Base-by-base conservation (phyloP, 108 stramenopile species). In the Skeletonema marinoi region DNA sequence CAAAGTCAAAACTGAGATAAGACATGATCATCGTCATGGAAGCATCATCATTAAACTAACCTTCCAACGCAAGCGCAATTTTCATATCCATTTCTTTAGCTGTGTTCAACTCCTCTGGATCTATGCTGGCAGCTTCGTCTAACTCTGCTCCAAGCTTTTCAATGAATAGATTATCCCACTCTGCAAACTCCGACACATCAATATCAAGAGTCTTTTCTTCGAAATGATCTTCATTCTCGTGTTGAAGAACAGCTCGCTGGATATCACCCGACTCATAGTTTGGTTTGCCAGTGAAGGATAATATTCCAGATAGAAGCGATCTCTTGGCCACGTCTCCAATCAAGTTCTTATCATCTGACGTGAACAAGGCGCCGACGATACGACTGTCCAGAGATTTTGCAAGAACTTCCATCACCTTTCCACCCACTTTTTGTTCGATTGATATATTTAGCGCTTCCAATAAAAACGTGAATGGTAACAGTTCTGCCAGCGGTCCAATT, bases 261-360 rank as follows among this genome's bases (percentile, higher is more conserved):
- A 81, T 81, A 60, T 81, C 80, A 32, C 80, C 80, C 5, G 70
- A 60, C 39, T 74, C 82, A 64, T 83, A 83, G 33, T 72, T 73
- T 30, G 38, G 21, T 39, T 81, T 81, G 36, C 80, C 80, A 38
- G 80, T 81, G 29, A 77, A 81, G 39, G 77, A 61, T 35, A 81
- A 78, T 17, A 81, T 62, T 19, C 77, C 80, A 32, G 71, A 50
- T 44, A 80, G 70, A 3, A 75, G 58, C 13, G 78, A 64, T 39
- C 78, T 68, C 30, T 81, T 81, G 25, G 74, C 72, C 25, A 76
- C 76, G 68, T 81, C 80, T 7, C 80, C 80, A 19, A 81, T 72
- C 66, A 65, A 62, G 32, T 61, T 39, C 63, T 62, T 77, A 29
- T 81, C 80, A 73, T 81, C 80, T 29, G 65, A 44, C 12, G 80